Evolutionary conservation across 2,329 filamentous ascomycete genomes (phyloP), one percentile per base, ranked within the genome.

Genomic region (Sordariomycetes sp.): DNA sequence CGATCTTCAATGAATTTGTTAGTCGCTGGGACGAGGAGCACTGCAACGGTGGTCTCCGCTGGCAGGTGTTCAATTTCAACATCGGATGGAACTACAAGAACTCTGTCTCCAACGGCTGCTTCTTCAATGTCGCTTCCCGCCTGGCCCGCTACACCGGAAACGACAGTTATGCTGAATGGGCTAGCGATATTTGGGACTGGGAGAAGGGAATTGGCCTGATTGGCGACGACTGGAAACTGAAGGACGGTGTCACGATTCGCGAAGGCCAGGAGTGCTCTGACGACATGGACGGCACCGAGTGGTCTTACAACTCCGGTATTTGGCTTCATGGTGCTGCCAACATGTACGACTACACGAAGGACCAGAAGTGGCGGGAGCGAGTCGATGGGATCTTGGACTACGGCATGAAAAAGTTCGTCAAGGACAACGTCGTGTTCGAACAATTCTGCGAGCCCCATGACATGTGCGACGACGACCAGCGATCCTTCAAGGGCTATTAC

Each of bases 51-150:
- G 86, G 86, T 8, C 58, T 94, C 43, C 75, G 82, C 42, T 94
- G 87, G 87, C 86, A 94, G 60, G 82, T 93, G 40, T 88, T 81
- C 60, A 68, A 74, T 10, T 84, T 79, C 60, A 87, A 87, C 59
- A 73, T 68, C 37, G 85, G 85, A 32, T 79, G 64, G 58, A 64
- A 72, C 54, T 80, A 80, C 61, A 80, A 82, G 49, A 82, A 82
- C 57, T 68, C 71, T 16, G 79, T 82, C 43, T 74, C 75, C 30
- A 82, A 82, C 58, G 77, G 77, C 6, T 78, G 75, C 55, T 80
- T 82, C 56, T 81, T 82, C 60, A 79, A 82, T 52, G 51, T 82
- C 17, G 77, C 73, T 16, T 68, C 85, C 7, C 77, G 86, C 12
- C 68, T 93, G 6, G 82, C 82, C 0, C 68, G 79, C 10, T 92